Percentiles rank a stretch among this genome's conserved stretches.
phyloP scores from a whole-genome alignment of 495 filamentous ascomycete genomes.

The Talaromyces borbonicus region DNA sequence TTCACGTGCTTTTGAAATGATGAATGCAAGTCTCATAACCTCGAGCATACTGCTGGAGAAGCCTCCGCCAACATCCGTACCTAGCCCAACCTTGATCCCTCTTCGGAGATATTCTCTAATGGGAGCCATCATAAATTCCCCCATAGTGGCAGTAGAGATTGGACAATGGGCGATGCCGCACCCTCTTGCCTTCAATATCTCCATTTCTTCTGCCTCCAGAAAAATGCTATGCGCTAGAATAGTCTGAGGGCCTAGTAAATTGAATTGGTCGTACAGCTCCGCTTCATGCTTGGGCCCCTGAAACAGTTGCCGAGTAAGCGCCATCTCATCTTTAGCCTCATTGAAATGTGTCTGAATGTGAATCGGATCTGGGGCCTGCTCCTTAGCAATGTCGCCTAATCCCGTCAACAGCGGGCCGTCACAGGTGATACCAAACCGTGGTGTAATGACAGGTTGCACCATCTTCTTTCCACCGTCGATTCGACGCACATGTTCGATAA shows the following conservation, averaged over 20 bases:
- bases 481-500: constrained; percentile 37
- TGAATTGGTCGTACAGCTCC: constrained; percentile 44
- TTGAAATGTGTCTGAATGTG: constrained; percentile 59
- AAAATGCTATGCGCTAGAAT: constrained; percentile 59
- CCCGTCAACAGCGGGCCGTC: constrained; percentile 39
- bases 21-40: constrained; percentile 48
- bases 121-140: constrained; percentile 52
- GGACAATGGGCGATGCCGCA: constrained; percentile 58
- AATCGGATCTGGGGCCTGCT: constrained; percentile 34
- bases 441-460: constrained; percentile 50
- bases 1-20: constrained; percentile 49
- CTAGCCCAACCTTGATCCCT: constrained; percentile 55
- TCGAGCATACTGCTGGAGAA: constrained; percentile 50
- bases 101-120: constrained; percentile 44
- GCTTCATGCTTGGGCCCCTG: constrained; percentile 42
- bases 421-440: constrained; percentile 55
- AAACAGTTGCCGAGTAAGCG: constrained; percentile 39
- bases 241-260: constrained; percentile 41
- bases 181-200: constrained; percentile 29
- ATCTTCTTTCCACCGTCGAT: constrained; percentile 33
- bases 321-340: constrained; percentile 47
- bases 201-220: constrained; percentile 45
- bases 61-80: constrained; percentile 60
- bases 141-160: constrained; percentile 52
- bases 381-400: constrained; percentile 39